Evolutionary conservation across 2,329 filamentous ascomycete species (phyloP), one percentile per base, ranked within the genome.

Genomic region (Bipolaris victoriae): DNA sequence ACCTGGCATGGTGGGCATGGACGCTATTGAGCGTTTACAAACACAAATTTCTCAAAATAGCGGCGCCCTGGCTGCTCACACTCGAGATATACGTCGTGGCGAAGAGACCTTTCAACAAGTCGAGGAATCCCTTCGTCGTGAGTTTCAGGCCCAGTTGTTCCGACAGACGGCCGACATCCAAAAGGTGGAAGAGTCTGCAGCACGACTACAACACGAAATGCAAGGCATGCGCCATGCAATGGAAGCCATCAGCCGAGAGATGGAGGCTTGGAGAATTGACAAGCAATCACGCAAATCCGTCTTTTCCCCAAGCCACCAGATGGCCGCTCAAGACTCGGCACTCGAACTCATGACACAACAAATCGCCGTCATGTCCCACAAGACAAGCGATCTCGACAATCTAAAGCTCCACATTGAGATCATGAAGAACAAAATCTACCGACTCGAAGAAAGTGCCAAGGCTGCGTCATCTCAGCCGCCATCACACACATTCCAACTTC

Each of bases 11-110:
- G 69, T 76, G 20, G 58, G 70, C 18, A 68, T 77, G 16, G 77
- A 79, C 57, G 78, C 78, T 46, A 73, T 81, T 60, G 67, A 77
- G 39, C 77, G 79, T 13, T 65, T 82, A 40, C 80, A 82, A 62
- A 78, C 78, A n/a, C 80, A 82, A 60, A 77, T 81, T 26, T 77
- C 79, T 10, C 77, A 78, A 61, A 81, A 81, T 64, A 79, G 79
- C 46, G 68, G 71, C 37, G 71, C 71, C 1, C 61, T 77, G 20
- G 67, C 68, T 33, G 67, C 69, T 29, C 74, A 76, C 29, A 68
- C 63, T 33, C 67, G 75, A 9, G 73, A 74, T 40, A 66, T 74
- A 49, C 61, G 63, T 16, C 68, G 64, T 10, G 66, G 68, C 37
- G 68, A 72, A 55, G 67, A 74, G 44, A 57, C 65, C 1, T 56